A percentile compares a stretch with the other conserved stretches of the same genome.
Evolutionary conservation across 345 rosid genomes (phyloP).

Genomic region (Gossypium mustelinum): DNA sequence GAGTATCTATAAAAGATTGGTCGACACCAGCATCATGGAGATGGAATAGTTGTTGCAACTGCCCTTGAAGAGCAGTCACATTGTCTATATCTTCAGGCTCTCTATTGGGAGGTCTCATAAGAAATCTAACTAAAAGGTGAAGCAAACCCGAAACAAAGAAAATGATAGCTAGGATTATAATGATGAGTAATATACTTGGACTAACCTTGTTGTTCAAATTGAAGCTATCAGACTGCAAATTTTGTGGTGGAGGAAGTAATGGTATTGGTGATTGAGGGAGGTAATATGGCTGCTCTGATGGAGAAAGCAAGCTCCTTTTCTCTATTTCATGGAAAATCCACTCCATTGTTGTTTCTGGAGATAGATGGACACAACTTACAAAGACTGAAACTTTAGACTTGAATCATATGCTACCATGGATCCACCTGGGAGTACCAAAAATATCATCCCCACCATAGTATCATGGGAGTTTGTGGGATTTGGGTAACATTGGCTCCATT

Average conservation of each 20-base stretch:
- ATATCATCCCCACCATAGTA: constrained; percentile 8
- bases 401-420: constrained; percentile 19
- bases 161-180: constrained; percentile 79
- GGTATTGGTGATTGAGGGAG: constrained; percentile 30
- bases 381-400: constrained; percentile 28
- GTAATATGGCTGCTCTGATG: constrained; percentile 29
- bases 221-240: constrained; percentile 34
- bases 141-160: constrained; percentile 89
- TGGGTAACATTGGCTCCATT: background rate
- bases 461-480: background rate
- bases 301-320: constrained; percentile 28
- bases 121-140: constrained; percentile 78
- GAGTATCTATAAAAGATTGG: constrained; percentile 91
- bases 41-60: constrained; percentile 88
- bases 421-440: constrained; percentile 18
- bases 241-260: constrained; percentile 18
- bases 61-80: constrained; percentile 92
- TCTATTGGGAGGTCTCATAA: constrained; percentile 57
- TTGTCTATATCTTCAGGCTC: constrained; percentile 59
- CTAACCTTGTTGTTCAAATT: constrained; percentile 63
- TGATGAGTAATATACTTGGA: constrained; percentile 71
- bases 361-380: constrained; percentile 13
- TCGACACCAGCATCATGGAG: constrained; percentile 96
- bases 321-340: constrained; percentile 35
- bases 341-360: constrained; percentile 26